Base-by-base conservation (phyloP, 345 rosid species). In the Erysimum cheiranthoides region DNA sequence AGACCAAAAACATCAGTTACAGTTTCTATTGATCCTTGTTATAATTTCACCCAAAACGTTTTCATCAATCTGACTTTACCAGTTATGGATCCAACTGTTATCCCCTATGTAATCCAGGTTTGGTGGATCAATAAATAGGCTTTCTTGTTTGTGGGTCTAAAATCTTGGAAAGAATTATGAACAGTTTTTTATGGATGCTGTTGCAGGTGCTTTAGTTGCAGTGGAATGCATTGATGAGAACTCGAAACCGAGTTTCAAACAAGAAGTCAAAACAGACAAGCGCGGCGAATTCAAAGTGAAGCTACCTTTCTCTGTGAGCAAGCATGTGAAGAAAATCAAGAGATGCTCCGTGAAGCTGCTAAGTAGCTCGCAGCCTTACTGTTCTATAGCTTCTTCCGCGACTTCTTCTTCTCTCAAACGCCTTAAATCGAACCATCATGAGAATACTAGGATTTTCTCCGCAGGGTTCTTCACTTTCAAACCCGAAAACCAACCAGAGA, bases 401-500 rank as follows among this genome's bases (percentile, higher is more conserved):
- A 78, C 87, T 10, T 86, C 97, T 0, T 82, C 96, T 21, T 82
- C 87, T 17, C 82, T 90, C 13, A 73, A 45, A 73, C 89, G 69
- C 35, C 82, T 94, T 25, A 88, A 80, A 79, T 77, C 87, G 2
- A 81, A 82, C 56, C 84, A 80, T 57, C 75, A 79, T 2, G 89
- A 78, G 40, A 66, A 53, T 0, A 65, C 71, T 5, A 82, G 84
- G 11, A 73, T 95, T 31, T 95, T 90, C 88, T 95, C 96, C 3
- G 96, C 99, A n/a, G 99, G 99, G 0, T 81, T 86, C 79, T 92
- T 92, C 83, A 79, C 91, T 52, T 92, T 95, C 85, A 95, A 84
- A 85, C 99, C 97, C 0, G 66, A 77, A 18, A 86, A 76, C 8
- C 96, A 78, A 66, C 93, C 97, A 5, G 53, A 46, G 28, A 64